Percentiles rank a stretch among this genome's conserved stretches.
Conservation (phyloP, 2,329 filamentous ascomycete genomes). For the Aspergillus awamori region DNA sequence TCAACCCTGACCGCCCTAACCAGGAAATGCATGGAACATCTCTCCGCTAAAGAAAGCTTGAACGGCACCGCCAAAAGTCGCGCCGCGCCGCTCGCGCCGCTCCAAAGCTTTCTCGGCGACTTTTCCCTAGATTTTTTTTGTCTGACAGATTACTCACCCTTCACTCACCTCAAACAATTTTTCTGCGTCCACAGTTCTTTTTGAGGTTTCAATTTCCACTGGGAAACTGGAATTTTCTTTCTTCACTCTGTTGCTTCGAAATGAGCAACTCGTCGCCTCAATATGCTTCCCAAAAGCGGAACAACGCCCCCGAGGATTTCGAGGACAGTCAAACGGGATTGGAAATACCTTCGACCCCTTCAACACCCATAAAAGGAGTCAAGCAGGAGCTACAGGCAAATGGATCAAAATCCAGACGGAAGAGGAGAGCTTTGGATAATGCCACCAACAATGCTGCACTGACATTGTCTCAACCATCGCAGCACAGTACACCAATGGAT, state of each 20-base stretch:
- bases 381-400: not conserved
- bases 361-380: not conserved
- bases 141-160: not conserved
- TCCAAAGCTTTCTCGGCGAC: not conserved
- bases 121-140: not conserved
- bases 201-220: not conserved
- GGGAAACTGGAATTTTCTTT: not conserved
- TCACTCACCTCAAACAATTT: not conserved
- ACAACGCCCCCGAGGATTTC: not conserved
- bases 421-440: constrained; percentile 17
- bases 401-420: constrained; percentile 10
- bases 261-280: constrained; percentile 29
- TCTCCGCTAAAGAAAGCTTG: not conserved
- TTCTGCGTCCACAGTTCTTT: not conserved
- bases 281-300: constrained; percentile 7
- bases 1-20: too few species aligned
- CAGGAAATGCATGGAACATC: too few species aligned
- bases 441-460: not conserved
- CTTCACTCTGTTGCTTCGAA: not conserved
- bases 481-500: constrained; percentile 12
- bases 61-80: constrained; percentile 1
- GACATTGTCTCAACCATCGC: not conserved
- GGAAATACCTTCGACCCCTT: not conserved
- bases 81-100: not conserved
- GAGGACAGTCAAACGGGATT: not conserved